These are phyloP conservation scores for Hyaloscypha variabilis DNA, from an alignment of 495 filamentous ascomycete species.

Conservation along the genomic window DNA sequence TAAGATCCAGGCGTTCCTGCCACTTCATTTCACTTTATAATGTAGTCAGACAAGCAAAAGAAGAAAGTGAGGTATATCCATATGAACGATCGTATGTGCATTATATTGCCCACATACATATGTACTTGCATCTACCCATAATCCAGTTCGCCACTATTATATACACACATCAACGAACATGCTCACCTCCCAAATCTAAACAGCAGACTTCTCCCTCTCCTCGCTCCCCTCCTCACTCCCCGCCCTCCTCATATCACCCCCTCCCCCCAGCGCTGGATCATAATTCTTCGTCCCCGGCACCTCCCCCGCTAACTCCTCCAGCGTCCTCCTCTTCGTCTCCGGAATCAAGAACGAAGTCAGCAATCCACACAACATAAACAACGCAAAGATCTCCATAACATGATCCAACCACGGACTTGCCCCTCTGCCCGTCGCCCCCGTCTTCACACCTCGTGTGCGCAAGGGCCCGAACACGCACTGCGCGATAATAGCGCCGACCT, in stretches of 20 bases:
- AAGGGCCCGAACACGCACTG: conserved; percentile 55
- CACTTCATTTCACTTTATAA: too few relatives aligned
- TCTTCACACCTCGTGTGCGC: conserved; percentile 39
- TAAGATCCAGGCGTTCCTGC: too few relatives aligned
- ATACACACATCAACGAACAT: too few relatives aligned
- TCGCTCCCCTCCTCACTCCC: not conserved
- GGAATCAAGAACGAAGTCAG: conserved; percentile 69
- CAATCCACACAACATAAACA: conserved; percentile 77
- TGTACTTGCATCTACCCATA: too few relatives aligned
- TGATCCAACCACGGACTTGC: conserved; percentile 72
- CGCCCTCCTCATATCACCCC: not conserved
- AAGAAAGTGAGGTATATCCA: too few relatives aligned
- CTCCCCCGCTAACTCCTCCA: conserved; percentile 32
- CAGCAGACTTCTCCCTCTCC: not conserved
- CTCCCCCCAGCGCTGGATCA: conserved; percentile 5
- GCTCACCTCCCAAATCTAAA: too few relatives aligned
- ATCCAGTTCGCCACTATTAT: too few relatives aligned
- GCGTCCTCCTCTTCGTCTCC: conserved; percentile 67
- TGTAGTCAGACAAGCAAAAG: too few relatives aligned
- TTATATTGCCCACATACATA: too few relatives aligned
- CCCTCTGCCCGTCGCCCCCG: conserved; percentile 55
- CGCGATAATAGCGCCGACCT: conserved; percentile 75
- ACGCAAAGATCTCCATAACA: conserved; percentile 77
- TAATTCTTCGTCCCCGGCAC: conserved; percentile 15
- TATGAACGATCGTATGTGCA: too few relatives aligned